Percentiles rank a stretch among this genome's conserved stretches.
Conservation (phyloP, 129 eudicot species). For the Chrysanthemum seticuspe region DNA sequence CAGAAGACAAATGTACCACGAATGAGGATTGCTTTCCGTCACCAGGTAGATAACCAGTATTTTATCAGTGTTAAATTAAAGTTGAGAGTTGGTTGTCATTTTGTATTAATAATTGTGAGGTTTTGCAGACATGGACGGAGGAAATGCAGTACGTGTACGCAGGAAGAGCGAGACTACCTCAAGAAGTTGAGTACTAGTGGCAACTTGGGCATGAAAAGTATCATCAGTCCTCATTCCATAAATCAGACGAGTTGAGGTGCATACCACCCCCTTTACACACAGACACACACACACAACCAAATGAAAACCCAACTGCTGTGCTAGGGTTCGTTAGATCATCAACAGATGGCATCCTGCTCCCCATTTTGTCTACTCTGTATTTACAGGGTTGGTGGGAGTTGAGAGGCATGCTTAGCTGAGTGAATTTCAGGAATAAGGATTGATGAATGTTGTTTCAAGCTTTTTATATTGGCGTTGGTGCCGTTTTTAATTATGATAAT, state of each 20-base stretch:
- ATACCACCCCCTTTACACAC: too few relatives aligned
- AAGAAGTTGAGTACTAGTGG: constrained; percentile 61
- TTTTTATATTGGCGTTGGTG: not conserved
- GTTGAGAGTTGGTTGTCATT: too few relatives aligned
- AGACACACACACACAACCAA: not conserved
- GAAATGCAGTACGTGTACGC: constrained; percentile 85
- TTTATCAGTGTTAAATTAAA: not conserved
- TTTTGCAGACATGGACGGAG: constrained; percentile 85
- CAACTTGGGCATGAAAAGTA: not conserved
- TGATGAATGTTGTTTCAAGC: not conserved
- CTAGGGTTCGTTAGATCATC: not conserved
- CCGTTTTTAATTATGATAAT: not conserved
- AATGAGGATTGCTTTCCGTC: constrained; percentile 73
- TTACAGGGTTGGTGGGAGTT: constrained; percentile 16
- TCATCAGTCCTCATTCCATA: not conserved
- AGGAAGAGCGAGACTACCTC: constrained; percentile 65
- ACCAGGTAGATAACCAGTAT: constrained; percentile 51
- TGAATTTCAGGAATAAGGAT: not conserved
- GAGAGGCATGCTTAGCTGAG: not conserved
- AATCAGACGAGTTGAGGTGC: not conserved
- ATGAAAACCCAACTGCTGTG: not conserved
- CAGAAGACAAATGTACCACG: constrained; percentile 89
- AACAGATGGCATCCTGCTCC: constrained; percentile 12
- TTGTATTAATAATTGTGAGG: not conserved
- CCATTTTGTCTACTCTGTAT: not conserved